Conservation (phyloP, 2,329 filamentous ascomycete genomes). For the Colletotrichum nymphaeae region DNA sequence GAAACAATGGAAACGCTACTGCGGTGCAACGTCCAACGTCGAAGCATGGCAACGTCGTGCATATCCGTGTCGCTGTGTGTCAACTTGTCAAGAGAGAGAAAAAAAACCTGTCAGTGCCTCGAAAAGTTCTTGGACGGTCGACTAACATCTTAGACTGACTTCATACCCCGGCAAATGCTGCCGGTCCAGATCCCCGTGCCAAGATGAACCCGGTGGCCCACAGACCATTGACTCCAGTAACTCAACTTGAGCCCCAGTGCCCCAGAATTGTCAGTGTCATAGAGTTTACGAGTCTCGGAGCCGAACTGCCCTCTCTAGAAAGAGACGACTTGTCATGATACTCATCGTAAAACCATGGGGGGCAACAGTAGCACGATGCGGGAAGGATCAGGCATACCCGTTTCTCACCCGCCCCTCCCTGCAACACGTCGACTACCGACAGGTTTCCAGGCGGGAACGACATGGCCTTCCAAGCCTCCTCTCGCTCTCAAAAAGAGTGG, state of each 20-base stretch:
- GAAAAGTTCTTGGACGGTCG: no score
- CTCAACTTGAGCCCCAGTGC: no score
- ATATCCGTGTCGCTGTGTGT: not conserved
- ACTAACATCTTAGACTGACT: not conserved
- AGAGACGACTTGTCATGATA: not conserved
- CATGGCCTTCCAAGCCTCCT: not conserved
- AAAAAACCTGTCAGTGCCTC: not conserved
- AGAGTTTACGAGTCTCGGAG: not conserved
- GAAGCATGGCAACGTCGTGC: not conserved
- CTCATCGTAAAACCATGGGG: not conserved
- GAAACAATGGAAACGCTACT: not conserved
- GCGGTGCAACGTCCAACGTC: not conserved
- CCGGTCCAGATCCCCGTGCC: not conserved
- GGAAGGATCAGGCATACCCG: slow-evolving; percentile 4
- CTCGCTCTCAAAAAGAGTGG: not conserved
- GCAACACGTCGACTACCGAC: not conserved
- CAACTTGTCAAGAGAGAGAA: not conserved
- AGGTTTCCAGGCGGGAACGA: not conserved
- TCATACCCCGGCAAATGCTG: not conserved
- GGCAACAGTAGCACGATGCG: not conserved
- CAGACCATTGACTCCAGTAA: not conserved
- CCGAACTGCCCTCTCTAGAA: slow-evolving; percentile 12
- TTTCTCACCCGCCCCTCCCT: slow-evolving; percentile 2
- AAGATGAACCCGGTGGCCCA: not conserved
- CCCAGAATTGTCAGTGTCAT: not conserved